A percentile compares a stretch with the other conserved stretches of the same genome.
Conservation (phyloP, 371 early-diverging fungal species). For the Mucor saturninus region DNA sequence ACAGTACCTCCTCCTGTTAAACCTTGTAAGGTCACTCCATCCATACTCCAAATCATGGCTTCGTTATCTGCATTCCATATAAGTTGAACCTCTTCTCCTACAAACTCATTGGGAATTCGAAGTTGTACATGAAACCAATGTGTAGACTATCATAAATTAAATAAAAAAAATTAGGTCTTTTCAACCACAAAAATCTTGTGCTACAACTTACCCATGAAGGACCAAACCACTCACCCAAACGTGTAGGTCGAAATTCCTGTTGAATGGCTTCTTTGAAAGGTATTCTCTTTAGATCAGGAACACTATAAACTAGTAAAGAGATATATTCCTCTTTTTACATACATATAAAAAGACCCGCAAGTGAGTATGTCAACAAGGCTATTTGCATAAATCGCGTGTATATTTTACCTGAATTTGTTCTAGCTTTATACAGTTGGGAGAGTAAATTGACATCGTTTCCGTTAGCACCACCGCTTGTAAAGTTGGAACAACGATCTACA, state of each 20-base stretch:
- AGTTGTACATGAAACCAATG: slow-evolving; percentile 86
- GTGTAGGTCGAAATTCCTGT: slow-evolving; percentile 67
- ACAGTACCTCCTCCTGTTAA: slow-evolving; percentile 77
- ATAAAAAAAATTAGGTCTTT: not conserved
- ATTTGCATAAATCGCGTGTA: not conserved
- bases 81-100: slow-evolving; percentile 75
- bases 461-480: slow-evolving; percentile 51
- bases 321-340: slow-evolving; percentile 44
- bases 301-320: slow-evolving; percentile 68
- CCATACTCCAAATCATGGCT: slow-evolving; percentile 84
- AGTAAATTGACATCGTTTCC: slow-evolving; percentile 54
- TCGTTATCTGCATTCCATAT: slow-evolving; percentile 87
- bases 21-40: slow-evolving; percentile 85
- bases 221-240: slow-evolving; percentile 78
- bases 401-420: slow-evolving; percentile 43
- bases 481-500: slow-evolving; percentile 54
- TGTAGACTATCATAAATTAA: slow-evolving; percentile 66
- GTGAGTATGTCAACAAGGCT: not conserved
- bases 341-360: not conserved
- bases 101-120: slow-evolving; percentile 75
- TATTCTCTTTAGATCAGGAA: slow-evolving; percentile 81
- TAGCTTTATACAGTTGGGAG: slow-evolving; percentile 53
- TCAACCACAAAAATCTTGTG: too few species aligned
- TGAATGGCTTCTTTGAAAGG: slow-evolving; percentile 84
- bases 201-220: slow-evolving; percentile 76